Evolutionary conservation across 2,329 filamentous ascomycete species (phyloP).

Genomic region (Xylaria sp.): DNA sequence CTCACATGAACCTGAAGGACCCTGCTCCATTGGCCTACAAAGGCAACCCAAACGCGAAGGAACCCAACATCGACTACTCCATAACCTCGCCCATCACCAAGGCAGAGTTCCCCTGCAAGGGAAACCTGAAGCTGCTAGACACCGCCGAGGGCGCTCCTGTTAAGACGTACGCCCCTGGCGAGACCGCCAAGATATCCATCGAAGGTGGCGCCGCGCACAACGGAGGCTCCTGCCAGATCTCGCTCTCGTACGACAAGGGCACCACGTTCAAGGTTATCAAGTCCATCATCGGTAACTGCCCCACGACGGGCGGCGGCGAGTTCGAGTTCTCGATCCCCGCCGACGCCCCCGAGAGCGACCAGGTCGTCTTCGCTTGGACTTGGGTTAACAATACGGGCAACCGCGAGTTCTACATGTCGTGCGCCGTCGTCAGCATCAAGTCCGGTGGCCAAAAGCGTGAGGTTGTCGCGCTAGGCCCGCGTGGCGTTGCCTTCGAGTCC

Average conservation of each 20-base stretch:
- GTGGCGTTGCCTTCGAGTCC: constrained; percentile 49
- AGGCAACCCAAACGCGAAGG: constrained; percentile 49
- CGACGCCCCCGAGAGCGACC: constrained; percentile 58
- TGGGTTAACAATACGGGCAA: constrained; percentile 79
- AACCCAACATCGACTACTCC: constrained; percentile 65
- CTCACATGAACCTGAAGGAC: constrained; percentile 59
- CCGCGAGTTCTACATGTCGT: constrained; percentile 88
- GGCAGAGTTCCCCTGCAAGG: constrained; percentile 78
- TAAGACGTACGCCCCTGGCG: constrained; percentile 64
- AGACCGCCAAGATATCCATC: constrained; percentile 63
- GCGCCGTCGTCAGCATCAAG: constrained; percentile 68
- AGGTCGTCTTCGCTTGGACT: constrained; percentile 73
- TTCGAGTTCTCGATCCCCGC: constrained; percentile 70
- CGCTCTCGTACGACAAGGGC: constrained; percentile 73
- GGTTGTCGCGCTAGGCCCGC: constrained; percentile 23
- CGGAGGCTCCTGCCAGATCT: constrained; percentile 77
- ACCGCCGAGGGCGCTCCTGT: constrained; percentile 54
- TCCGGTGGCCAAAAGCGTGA: constrained; percentile 38
- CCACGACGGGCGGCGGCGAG: constrained; percentile 46
- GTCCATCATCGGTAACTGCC: constrained; percentile 41
- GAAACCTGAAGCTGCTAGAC: constrained; percentile 54
- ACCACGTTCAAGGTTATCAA: constrained; percentile 65
- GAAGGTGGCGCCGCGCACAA: constrained; percentile 64
- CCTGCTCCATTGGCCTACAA: constrained; percentile 58
- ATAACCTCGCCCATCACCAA: constrained; percentile 69